Evolutionary conservation across 192 early-diverging fungal species (phyloP).

Genomic region (Mortierella claussenii): DNA sequence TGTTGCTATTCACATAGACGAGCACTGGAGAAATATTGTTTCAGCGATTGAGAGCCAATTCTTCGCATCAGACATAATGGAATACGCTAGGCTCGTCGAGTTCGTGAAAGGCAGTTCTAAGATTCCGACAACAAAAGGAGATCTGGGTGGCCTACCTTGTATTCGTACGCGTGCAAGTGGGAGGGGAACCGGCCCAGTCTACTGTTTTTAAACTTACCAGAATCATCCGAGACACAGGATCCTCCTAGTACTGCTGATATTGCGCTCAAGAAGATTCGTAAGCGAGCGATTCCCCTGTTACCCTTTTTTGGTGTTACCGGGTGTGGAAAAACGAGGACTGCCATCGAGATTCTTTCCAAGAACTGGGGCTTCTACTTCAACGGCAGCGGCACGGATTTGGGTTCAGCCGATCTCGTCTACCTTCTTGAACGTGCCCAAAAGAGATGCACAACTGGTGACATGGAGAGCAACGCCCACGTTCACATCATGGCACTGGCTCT

Average conservation of each 20-base stretch:
- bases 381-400: slow-evolving; percentile 18
- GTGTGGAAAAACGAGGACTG: slow-evolving; percentile 38
- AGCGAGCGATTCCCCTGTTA: slow-evolving; percentile 9
- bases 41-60: too few relatives aligned
- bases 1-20: too few relatives aligned
- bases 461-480: slow-evolving; percentile 13
- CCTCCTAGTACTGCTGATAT: slow-evolving; percentile 23
- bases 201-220: slow-evolving; percentile 38
- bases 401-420: slow-evolving; percentile 10
- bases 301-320: slow-evolving; percentile 23
- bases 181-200: slow-evolving; percentile 13
- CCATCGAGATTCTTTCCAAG: slow-evolving; percentile 32
- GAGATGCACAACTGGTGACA: slow-evolving; percentile 1
- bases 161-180: slow-evolving; percentile 3
- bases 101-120: neutral
- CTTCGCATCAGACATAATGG: too few relatives aligned
- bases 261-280: slow-evolving; percentile 16
- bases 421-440: slow-evolving; percentile 9
- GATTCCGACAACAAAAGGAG: neutral
- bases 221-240: slow-evolving; percentile 15
- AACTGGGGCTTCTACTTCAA: slow-evolving; percentile 46
- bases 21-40: too few relatives aligned
- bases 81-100: too few relatives aligned
- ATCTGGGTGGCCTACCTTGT: neutral
- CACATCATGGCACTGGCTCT: slow-evolving; percentile 22